Percentiles rank a stretch among this genome's conserved stretches.
Evolutionary conservation across 352 stramenopile species (phyloP).

Genomic region (Hyaloperonospora brassicae): DNA sequence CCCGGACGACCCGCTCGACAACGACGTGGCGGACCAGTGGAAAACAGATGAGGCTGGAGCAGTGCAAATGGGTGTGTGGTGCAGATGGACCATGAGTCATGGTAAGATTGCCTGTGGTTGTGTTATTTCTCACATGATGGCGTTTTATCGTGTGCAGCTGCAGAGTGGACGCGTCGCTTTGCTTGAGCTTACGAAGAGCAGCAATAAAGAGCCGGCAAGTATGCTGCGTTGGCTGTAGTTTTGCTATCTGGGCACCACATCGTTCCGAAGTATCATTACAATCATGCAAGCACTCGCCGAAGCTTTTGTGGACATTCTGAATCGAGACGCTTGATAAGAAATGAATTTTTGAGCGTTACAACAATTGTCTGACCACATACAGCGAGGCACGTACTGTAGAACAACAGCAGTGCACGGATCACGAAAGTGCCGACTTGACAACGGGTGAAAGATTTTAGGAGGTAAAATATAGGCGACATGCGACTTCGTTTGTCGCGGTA

Average conservation of each 20-base stretch:
- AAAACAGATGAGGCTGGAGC: slow-evolving; percentile 92
- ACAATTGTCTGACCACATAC: no score
- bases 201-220: slow-evolving; percentile 4
- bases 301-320: background rate
- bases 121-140: slow-evolving; percentile 3
- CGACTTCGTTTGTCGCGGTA: no score
- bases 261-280: background rate
- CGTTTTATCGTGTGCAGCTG: slow-evolving; percentile 25
- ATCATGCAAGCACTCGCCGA: slow-evolving; percentile 1
- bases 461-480: no score
- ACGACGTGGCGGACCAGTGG: slow-evolving; percentile 96
- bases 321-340: no score
- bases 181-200: slow-evolving; percentile 30
- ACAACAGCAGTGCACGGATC: no score
- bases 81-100: background rate
- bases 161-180: slow-evolving; percentile 65
- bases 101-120: background rate
- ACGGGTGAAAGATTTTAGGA: no score
- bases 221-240: slow-evolving; percentile 19
- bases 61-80: slow-evolving; percentile 62
- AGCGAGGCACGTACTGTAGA: no score
- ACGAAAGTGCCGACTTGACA: background rate
- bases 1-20: slow-evolving; percentile 95
- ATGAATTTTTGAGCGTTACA: no score
- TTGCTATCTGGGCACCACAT: slow-evolving; percentile 14